Base-by-base conservation (phyloP, 805 yeast species). In the Pichia paraexigua region DNA sequence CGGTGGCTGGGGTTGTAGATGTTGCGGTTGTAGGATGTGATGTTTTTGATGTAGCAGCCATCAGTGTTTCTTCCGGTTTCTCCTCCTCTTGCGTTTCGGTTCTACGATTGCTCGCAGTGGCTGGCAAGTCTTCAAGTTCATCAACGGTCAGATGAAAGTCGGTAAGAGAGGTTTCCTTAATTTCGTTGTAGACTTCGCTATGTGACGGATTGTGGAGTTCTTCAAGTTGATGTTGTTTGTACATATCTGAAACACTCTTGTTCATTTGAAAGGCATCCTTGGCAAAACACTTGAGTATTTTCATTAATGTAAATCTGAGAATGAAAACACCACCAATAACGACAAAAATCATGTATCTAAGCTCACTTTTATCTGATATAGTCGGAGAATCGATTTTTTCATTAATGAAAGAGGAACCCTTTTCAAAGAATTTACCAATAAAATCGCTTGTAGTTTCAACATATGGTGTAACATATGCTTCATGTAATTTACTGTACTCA, bases 231-330 rank as follows among this genome's bases (percentile, higher is more conserved):
- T 17, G 51, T 59, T 10, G 60, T 46, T 57, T 62, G 52, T 63
- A 62, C 65, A 62, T 64, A 27, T 48, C 47, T 11, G 52, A 50
- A n/a, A 66, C 58, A 28, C 62, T 56, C 41, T 58, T 53, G 42
- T 57, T 59, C 48, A 64, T 42, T 41, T 56, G 51, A 47, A 60
- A 58, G 3, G 62, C 58, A 47, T 65, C 68, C 35, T 53, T 56
- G 17, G 58, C 54, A 30, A 63, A 55, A 1, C 53, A 22, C 45
- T 45, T 60, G 13, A 63, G 52, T 10, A 58, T 6, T 7, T 35
- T 47, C 12, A 55, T 53, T 17, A 51, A n/a, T 6, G 48, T 11
- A 10, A 49, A 22, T 18, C 48, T 53, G 24, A 62, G 55, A 7
- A 56, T 20, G n/a, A 56, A 21, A 17, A 55, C 47, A 13, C 54